Conservation (phyloP, 495 filamentous ascomycete genomes). For the Coniosporium apollinis region DNA sequence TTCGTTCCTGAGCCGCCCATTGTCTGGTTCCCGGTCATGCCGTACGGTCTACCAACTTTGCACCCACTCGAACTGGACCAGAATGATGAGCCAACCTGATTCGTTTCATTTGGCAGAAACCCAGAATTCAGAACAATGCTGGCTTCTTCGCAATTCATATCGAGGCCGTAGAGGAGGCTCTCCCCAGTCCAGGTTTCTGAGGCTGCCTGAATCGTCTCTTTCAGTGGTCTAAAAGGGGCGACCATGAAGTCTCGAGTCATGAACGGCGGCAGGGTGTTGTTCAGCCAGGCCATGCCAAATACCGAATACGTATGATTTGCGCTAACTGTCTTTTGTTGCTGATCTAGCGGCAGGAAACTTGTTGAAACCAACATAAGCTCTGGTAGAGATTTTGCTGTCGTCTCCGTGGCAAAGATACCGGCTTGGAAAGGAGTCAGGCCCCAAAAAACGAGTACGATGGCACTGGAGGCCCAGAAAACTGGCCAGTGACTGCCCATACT, state of each 20-base stretch:
- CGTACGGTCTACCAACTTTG: background rate
- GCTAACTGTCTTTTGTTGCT: constrained; percentile 14
- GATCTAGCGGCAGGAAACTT: constrained; percentile 8
- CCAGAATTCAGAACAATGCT: no score
- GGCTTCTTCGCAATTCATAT: constrained; percentile 23
- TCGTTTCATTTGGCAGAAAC: background rate
- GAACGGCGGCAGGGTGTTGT: constrained; percentile 23
- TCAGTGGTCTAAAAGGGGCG: no score
- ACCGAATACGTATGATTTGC: constrained; percentile 20
- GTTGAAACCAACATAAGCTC: no score
- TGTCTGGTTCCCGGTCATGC: background rate
- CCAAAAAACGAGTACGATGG: constrained; percentile 28
- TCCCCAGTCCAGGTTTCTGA: constrained; percentile 16
- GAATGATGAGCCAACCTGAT: background rate
- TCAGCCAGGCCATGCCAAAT: constrained; percentile 22
- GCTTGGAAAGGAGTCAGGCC: constrained; percentile 27
- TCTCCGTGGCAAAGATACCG: constrained; percentile 21
- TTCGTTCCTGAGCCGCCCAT: background rate
- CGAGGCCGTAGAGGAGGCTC: constrained; percentile 18
- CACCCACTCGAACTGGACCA: constrained; percentile 17
- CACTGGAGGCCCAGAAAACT: constrained; percentile 23
- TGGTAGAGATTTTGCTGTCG: no score
- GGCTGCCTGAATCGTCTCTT: background rate
- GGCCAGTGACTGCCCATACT: constrained; percentile 27
- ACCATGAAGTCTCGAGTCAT: no score